A percentile compares a stretch with the other conserved stretches of the same genome.
Evolutionary conservation across 2,329 filamentous ascomycete genomes (phyloP).

Genomic region (Fusarium duplospermum): DNA sequence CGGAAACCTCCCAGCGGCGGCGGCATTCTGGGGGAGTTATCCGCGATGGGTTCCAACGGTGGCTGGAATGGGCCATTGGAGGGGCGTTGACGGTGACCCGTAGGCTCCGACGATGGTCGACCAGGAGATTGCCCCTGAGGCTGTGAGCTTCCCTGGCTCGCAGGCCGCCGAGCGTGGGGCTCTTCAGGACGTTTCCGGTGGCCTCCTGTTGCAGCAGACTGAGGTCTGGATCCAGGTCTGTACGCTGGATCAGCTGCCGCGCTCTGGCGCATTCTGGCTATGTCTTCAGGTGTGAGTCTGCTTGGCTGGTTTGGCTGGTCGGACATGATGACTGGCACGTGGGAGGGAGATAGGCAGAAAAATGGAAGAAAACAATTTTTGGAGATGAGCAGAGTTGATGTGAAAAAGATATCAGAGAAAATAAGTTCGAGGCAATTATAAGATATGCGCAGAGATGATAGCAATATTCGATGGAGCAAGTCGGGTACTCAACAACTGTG

Average conservation of each 20-base stretch:
- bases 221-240: neutral
- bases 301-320: neutral
- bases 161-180: neutral
- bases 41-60: neutral
- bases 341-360: neutral
- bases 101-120: neutral
- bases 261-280: neutral
- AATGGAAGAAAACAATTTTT: neutral
- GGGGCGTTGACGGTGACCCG: neutral
- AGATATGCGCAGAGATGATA: neutral
- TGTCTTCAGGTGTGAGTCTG: neutral
- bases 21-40: neutral
- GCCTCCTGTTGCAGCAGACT: neutral
- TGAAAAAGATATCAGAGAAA: neutral
- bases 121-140: neutral
- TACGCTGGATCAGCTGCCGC: neutral
- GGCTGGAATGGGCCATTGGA: neutral
- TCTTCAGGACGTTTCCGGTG: neutral
- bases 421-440: neutral
- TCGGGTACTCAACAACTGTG: neutral
- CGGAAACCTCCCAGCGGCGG: neutral
- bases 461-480: neutral
- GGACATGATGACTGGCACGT: neutral
- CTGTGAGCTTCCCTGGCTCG: neutral
- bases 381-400: neutral